These are phyloP conservation scores for Penicillium psychrofluorescens DNA, from an alignment of 495 filamentous ascomycete genomes.

Conservation along the genomic window DNA sequence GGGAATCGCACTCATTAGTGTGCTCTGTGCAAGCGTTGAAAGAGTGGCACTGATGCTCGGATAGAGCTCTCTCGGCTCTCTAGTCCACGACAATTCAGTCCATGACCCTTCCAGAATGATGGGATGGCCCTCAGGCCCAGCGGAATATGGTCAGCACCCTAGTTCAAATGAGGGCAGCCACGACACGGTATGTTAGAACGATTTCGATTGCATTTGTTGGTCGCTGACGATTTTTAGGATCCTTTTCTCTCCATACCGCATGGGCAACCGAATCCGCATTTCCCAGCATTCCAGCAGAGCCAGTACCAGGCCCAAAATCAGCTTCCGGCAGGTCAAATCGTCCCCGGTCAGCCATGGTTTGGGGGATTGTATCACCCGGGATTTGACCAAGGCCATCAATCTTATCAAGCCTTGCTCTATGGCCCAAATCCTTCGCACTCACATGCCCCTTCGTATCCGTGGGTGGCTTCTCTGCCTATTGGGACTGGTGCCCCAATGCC, in stretches of 20 bases:
- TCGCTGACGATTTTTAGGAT: slow-evolving; percentile 2
- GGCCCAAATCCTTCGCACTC: too few relatives aligned
- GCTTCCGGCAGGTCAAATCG: too few relatives aligned
- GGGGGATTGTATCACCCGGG: too few relatives aligned
- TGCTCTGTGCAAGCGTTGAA: slow-evolving; percentile 10
- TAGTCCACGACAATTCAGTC: background rate
- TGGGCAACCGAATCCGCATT: background rate
- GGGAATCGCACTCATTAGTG: slow-evolving; percentile 15
- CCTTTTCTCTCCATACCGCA: background rate
- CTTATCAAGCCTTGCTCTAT: too few relatives aligned
- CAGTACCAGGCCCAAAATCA: background rate
- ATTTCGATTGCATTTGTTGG: background rate
- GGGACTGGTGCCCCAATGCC: background rate
- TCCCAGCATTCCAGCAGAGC: background rate
- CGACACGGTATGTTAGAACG: slow-evolving; percentile 6
- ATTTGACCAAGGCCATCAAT: too few relatives aligned
- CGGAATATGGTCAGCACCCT: background rate
- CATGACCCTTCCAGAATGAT: slow-evolving; percentile 8
- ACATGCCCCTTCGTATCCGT: background rate
- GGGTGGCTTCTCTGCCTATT: background rate
- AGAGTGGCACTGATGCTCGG: slow-evolving; percentile 23
- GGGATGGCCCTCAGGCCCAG: slow-evolving; percentile 9
- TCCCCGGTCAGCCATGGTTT: too few relatives aligned
- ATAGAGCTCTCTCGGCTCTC: slow-evolving; percentile 23
- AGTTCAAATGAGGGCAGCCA: slow-evolving; percentile 2